Percentiles rank a stretch among this genome's conserved stretches.
Conservation (phyloP, 441 rosid genomes). For the Cnidoscolus chayamansa region DNA sequence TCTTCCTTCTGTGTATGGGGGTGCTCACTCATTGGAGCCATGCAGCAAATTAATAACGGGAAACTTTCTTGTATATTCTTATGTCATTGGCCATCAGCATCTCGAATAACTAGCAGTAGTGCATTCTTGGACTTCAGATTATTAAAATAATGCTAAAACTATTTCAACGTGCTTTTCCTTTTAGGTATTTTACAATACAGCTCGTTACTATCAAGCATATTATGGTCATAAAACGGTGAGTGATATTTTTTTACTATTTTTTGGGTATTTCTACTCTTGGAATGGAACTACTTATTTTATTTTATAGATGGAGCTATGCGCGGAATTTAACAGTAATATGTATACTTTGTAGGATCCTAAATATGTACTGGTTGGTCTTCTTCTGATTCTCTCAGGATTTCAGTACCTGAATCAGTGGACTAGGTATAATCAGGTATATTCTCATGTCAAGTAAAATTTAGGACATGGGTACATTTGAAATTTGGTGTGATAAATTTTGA, state of each 20-base stretch:
- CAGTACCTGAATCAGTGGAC: conserved; percentile 78
- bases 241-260: conserved; percentile 1
- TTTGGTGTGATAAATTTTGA: conserved; percentile 12
- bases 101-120: background rate
- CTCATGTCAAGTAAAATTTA: conserved; percentile 2
- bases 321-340: conserved; percentile 4
- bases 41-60: background rate
- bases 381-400: conserved; percentile 74
- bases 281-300: conserved; percentile 10
- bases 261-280: conserved; percentile 8
- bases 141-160: conserved; percentile 2
- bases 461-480: conserved; percentile 10
- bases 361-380: conserved; percentile 78
- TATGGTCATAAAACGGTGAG: conserved; percentile 95
- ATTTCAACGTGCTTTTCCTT: conserved; percentile 3
- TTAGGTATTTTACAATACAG: conserved; percentile 86
- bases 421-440: conserved; percentile 78
- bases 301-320: background rate
- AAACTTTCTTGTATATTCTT: background rate
- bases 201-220: conserved; percentile 80
- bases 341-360: conserved; percentile 68
- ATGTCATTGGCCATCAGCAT: background rate
- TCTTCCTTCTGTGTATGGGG: background rate
- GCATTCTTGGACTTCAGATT: background rate
- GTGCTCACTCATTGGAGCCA: background rate